Percentiles rank a stretch among this genome's conserved stretches.
Conservation (phyloP, 176 grass and related monocot genomes). For the Thalia dealbata region DNA sequence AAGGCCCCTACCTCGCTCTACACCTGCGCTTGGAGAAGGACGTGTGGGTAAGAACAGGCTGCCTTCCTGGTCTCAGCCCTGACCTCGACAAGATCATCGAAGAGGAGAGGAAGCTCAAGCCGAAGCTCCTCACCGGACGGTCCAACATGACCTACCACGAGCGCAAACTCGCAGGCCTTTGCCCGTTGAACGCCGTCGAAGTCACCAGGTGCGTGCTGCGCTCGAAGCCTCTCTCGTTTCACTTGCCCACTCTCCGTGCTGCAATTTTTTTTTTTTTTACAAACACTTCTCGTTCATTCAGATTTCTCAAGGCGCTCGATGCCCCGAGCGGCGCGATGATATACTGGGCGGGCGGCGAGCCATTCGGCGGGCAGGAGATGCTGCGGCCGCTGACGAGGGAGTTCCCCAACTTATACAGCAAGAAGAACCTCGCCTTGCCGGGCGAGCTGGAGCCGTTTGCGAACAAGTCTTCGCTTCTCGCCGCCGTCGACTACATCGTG, state of each 20-base stretch:
- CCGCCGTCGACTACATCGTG: constrained; percentile 40
- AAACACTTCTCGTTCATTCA: neutral
- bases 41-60: constrained; percentile 40
- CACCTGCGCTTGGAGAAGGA: constrained; percentile 44
- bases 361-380: constrained; percentile 18
- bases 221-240: too few species aligned
- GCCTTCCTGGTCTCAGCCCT: constrained; percentile 27
- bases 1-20: constrained; percentile 35
- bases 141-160: constrained; percentile 45
- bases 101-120: constrained; percentile 26
- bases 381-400: constrained; percentile 12
- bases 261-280: too few species aligned
- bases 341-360: constrained; percentile 41
- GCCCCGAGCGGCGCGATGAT: constrained; percentile 21
- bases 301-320: constrained; percentile 35
- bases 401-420: constrained; percentile 37
- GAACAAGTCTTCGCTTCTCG: constrained; percentile 29
- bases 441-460: constrained; percentile 17
- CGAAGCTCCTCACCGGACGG: constrained; percentile 37
- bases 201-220: constrained; percentile 23
- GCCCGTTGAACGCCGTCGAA: constrained; percentile 32
- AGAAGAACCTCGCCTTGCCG: constrained; percentile 19
- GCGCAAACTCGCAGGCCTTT: constrained; percentile 33
- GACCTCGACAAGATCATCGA: constrained; percentile 25
- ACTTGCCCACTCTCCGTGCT: neutral